Conservation (phyloP, 2,329 filamentous ascomycete genomes). For the Didymella glomerata region DNA sequence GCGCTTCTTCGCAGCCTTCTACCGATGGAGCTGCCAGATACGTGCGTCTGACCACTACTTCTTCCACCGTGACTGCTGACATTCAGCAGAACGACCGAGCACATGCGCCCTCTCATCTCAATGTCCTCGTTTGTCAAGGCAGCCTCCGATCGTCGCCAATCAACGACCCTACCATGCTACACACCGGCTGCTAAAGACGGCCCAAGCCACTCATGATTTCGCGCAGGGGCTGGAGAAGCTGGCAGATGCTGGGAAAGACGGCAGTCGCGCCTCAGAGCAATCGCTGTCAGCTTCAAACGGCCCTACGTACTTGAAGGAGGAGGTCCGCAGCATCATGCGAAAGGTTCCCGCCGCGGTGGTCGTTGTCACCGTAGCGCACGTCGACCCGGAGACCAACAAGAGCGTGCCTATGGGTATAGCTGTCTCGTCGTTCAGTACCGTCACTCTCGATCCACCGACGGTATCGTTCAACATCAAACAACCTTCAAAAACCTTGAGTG, state of each 20-base stretch:
- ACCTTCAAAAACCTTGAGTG: constrained; percentile 64
- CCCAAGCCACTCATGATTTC: constrained; percentile 1
- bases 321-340: constrained; percentile 58
- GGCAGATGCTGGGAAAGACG: not conserved
- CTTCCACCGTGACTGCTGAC: constrained; percentile 9
- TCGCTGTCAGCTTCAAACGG: not conserved
- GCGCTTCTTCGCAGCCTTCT: constrained; percentile 57
- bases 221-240: not conserved
- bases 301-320: constrained; percentile 15
- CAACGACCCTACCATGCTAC: constrained; percentile 12
- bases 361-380: constrained; percentile 57
- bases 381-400: constrained; percentile 24
- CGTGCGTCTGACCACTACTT: constrained; percentile 29
- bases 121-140: not conserved
- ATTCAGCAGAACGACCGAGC: constrained; percentile 21
- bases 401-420: constrained; percentile 56
- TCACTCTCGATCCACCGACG: constrained; percentile 65
- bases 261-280: not conserved
- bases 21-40: constrained; percentile 51
- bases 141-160: not conserved
- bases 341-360: constrained; percentile 65
- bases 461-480: constrained; percentile 69
- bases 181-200: constrained; percentile 1
- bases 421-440: constrained; percentile 69
- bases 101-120: constrained; percentile 12